Evolutionary conservation across 192 early-diverging fungal species (phyloP).

Genomic region (Entomortierella beljakovae): DNA sequence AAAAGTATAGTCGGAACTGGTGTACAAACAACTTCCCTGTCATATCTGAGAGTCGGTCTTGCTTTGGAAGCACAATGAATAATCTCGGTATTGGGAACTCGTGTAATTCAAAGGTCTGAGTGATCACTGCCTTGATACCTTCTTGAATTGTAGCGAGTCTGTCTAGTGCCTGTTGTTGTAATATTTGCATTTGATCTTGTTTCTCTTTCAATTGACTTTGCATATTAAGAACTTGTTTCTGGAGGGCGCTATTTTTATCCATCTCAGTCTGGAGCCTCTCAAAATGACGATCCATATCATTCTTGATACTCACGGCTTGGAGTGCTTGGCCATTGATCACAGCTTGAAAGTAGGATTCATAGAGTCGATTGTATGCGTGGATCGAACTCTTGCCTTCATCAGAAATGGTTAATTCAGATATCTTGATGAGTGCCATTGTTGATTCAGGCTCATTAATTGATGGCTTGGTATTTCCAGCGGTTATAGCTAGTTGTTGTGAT

Average conservation of each 20-base stretch:
- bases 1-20: conserved; percentile 20
- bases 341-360: conserved; percentile 1
- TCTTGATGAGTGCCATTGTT: too few relatives aligned
- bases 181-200: neutral
- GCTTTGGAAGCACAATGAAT: conserved; percentile 16
- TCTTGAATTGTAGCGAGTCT: neutral
- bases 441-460: too few relatives aligned
- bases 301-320: neutral
- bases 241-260: conserved; percentile 1
- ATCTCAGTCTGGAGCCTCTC: neutral
- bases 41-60: too few relatives aligned
- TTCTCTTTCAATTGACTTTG: neutral
- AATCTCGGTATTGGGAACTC: conserved; percentile 11
- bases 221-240: neutral
- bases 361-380: neutral
- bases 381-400: neutral
- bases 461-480: too few relatives aligned
- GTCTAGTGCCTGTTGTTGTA: neutral
- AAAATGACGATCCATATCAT: neutral
- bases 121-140: conserved; percentile 4
- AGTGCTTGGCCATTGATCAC: neutral
- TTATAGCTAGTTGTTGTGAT: too few relatives aligned
- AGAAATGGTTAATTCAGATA: too few relatives aligned
- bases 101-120: conserved; percentile 14
- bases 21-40: too few relatives aligned